Percentiles rank a stretch among this genome's conserved stretches.
phyloP scores from a whole-genome alignment of 2,329 filamentous ascomycete species.

The Trichoderma sp. region DNA sequence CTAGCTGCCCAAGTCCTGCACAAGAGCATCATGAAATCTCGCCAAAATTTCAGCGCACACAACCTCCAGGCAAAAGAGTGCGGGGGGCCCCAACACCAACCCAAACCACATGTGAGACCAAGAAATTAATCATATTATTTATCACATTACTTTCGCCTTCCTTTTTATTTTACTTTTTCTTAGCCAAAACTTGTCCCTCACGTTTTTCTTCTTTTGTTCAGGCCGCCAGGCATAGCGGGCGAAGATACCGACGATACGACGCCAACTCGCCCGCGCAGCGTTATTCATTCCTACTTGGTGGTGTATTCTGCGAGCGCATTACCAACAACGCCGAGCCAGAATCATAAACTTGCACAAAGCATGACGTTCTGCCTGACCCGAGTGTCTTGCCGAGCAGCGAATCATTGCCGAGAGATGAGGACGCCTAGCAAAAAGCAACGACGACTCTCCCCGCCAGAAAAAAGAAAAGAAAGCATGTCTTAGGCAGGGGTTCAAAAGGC shows the following conservation, averaged over 20 bases:
- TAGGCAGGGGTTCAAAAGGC: neutral
- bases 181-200: neutral
- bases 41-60: neutral
- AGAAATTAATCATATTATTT: constrained; percentile 4
- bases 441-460: neutral
- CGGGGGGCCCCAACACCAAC: neutral
- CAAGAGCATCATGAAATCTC: neutral
- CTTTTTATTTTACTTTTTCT: constrained; percentile 12
- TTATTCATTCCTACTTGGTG: neutral
- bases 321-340: neutral
- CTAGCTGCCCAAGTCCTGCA: neutral
- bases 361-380: neutral
- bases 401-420: neutral
- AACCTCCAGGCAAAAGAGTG: neutral
- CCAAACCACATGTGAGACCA: constrained; percentile 1
- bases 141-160: neutral
- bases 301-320: neutral
- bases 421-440: neutral
- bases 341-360: neutral
- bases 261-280: neutral
- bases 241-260: neutral
- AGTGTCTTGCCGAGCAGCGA: neutral
- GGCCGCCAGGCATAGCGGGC: neutral
- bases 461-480: neutral
- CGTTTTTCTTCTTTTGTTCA: constrained; percentile 5